Conservation (phyloP, 140 eudicot genomes). For the Bidens hawaiensis region DNA sequence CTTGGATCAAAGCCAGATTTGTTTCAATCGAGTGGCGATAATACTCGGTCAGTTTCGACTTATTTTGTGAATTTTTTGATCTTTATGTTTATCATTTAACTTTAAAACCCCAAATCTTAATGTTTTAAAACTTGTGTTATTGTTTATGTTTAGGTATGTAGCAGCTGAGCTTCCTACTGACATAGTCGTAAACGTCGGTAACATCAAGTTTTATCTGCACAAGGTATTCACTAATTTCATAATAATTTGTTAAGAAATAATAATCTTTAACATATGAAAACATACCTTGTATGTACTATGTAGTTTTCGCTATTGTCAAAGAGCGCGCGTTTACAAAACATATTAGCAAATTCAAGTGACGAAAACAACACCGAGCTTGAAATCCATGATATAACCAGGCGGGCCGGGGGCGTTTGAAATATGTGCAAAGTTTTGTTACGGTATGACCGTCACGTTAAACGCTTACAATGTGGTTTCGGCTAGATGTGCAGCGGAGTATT, state of each 20-base stretch:
- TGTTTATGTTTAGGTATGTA: slow-evolving; percentile 43
- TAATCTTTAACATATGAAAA: slow-evolving; percentile 14
- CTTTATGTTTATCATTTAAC: background rate
- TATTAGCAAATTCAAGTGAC: slow-evolving; percentile 36
- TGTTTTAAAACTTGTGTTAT: background rate
- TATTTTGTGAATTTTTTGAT: too few species aligned
- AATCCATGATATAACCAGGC: slow-evolving; percentile 73
- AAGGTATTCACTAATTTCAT: slow-evolving; percentile 39
- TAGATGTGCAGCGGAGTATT: slow-evolving; percentile 91
- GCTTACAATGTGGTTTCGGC: slow-evolving; percentile 84
- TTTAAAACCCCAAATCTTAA: background rate
- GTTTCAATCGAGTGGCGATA: slow-evolving; percentile 81
- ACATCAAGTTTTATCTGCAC: slow-evolving; percentile 54
- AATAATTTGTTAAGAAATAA: background rate
- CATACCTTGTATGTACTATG: slow-evolving; percentile 15
- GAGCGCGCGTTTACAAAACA: slow-evolving; percentile 72
- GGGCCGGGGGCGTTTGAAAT: slow-evolving; percentile 89
- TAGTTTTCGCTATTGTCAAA: slow-evolving; percentile 92
- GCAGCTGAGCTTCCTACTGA: slow-evolving; percentile 58
- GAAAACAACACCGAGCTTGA: slow-evolving; percentile 45
- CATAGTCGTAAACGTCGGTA: slow-evolving; percentile 44
- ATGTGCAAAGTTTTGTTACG: slow-evolving; percentile 84
- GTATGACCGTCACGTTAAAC: slow-evolving; percentile 81
- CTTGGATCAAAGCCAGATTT: slow-evolving; percentile 97
- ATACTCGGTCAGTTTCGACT: slow-evolving; percentile 55